phyloP scores from a whole-genome alignment of 495 filamentous ascomycete species.

The Endocarpon pusillum region DNA sequence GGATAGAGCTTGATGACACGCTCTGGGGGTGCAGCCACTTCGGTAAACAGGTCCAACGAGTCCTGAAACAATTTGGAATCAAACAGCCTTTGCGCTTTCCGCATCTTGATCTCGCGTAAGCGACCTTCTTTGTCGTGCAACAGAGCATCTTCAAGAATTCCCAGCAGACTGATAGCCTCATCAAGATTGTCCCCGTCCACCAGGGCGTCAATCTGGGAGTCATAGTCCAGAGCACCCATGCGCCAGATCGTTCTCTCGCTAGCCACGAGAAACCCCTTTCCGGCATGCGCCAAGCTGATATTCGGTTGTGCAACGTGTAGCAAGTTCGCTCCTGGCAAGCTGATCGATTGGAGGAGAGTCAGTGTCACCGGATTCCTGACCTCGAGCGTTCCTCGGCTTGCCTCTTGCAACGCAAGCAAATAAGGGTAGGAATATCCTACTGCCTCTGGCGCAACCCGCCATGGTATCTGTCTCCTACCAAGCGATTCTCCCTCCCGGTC shows the following conservation, averaged over 20 bases:
- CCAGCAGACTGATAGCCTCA: slow-evolving; percentile 78
- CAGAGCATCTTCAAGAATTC: slow-evolving; percentile 82
- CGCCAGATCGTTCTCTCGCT: slow-evolving; percentile 87
- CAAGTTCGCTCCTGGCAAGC: slow-evolving; percentile 58
- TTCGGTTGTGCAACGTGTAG: slow-evolving; percentile 91
- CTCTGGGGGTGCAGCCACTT: slow-evolving; percentile 76
- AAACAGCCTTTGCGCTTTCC: slow-evolving; percentile 78
- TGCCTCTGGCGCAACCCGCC: slow-evolving; percentile 71
- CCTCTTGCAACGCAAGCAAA: slow-evolving; percentile 67
- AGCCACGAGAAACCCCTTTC: slow-evolving; percentile 80
- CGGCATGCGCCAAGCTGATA: slow-evolving; percentile 79
- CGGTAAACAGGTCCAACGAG: slow-evolving; percentile 80
- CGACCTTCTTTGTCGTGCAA: slow-evolving; percentile 67
- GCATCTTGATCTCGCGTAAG: slow-evolving; percentile 67
- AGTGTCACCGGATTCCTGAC: slow-evolving; percentile 86
- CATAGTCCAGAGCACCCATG: slow-evolving; percentile 87
- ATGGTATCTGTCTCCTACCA: slow-evolving; percentile 76
- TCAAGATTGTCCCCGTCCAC: slow-evolving; percentile 62
- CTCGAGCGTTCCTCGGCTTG: slow-evolving; percentile 73
- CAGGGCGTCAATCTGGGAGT: slow-evolving; percentile 75
- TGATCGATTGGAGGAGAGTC: slow-evolving; percentile 68
- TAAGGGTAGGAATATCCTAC: slow-evolving; percentile 96
- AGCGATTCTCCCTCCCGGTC: slow-evolving; percentile 65
- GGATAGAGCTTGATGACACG: slow-evolving; percentile 78
- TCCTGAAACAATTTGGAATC: slow-evolving; percentile 66